phyloP scores from a whole-genome alignment of 2,329 filamentous ascomycete species.

The Nectriaceae sp. region DNA sequence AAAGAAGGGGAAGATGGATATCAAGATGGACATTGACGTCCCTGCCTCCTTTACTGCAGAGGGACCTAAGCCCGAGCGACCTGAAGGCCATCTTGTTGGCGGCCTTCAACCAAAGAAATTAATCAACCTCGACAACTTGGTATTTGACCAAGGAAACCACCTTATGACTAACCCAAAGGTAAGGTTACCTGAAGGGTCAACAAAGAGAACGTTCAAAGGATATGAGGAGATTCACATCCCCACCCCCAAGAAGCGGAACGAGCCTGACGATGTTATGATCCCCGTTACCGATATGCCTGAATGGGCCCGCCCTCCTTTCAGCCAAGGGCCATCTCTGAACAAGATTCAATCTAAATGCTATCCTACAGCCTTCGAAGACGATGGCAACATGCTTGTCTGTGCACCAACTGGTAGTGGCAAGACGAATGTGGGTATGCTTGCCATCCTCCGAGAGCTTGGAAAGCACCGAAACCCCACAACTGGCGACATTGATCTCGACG shows the following conservation, averaged over 20 bases:
- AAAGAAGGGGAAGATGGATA: constrained; percentile 72
- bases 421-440: constrained; percentile 97
- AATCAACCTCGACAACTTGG: constrained; percentile 92
- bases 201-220: constrained; percentile 93
- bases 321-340: constrained; percentile 83
- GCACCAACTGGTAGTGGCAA: constrained; percentile 97
- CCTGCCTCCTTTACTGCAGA: constrained; percentile 58
- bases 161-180: constrained; percentile 99
- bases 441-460: constrained; percentile 93
- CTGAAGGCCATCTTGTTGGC: constrained; percentile 72
- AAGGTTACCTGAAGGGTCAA: constrained; percentile 88
- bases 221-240: constrained; percentile 99
- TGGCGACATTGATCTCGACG: constrained; percentile 92
- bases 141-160: constrained; percentile 98
- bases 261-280: constrained; percentile 77
- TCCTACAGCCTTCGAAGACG: constrained; percentile 85
- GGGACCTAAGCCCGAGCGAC: constrained; percentile 53
- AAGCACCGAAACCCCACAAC: constrained; percentile 88
- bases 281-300: constrained; percentile 87
- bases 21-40: constrained; percentile 93
- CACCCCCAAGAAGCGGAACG: constrained; percentile 82
- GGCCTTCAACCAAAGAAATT: constrained; percentile 83
- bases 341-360: constrained; percentile 95
- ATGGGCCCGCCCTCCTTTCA: constrained; percentile 87
- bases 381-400: constrained; percentile 97